Evolutionary conservation across 2,329 filamentous ascomycete genomes (phyloP), one percentile per base, ranked within the genome.

Genomic region (Fusarium duplospermum): DNA sequence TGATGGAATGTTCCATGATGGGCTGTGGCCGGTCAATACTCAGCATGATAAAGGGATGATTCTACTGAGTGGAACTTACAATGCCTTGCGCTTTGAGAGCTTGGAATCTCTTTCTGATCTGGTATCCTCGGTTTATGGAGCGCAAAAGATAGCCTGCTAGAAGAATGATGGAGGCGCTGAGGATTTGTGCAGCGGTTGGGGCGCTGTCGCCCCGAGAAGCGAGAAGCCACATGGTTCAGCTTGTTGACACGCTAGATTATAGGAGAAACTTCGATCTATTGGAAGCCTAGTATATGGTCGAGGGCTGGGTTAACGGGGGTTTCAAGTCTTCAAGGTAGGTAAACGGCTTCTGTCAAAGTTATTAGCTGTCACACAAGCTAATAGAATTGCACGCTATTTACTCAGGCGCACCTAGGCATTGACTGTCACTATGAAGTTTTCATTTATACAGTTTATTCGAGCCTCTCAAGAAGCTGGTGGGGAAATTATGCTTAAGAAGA

Each of bases 1-100:
- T 56, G 67, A 75, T 71, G n/a, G 72, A 75, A 60, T 73, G 70
- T 40, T 75, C 71, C 45, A 75, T 75, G 2, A 71, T 66, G 13
- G 73, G 73, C 70, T 75, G 6, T 35, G 11, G 4, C n/a, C 2
- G 2, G 14, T 29, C 8, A 27, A n/a, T n/a, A n/a, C n/a, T n/a
- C n/a, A n/a, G n/a, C n/a, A n/a, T n/a, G n/a, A n/a, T n/a, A n/a
- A n/a, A n/a, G n/a, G n/a, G n/a, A n/a, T n/a, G n/a, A n/a, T n/a
- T n/a, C n/a, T n/a, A n/a, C n/a, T n/a, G n/a, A n/a, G n/a, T 8
- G n/a, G 4, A 10, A 56, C 52, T 16, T 9, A 56, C 52, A 35
- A 56, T 33, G 7, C 52, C 52, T 3, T 56, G 52, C 2, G 18
- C 27, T 22, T 24, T 35, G 52, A 56, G 31, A 4, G 52, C 6